These are phyloP conservation scores for Albatrellus ellisii DNA, from an alignment of 768 basidiomycete genomes.

Conservation along the genomic window DNA sequence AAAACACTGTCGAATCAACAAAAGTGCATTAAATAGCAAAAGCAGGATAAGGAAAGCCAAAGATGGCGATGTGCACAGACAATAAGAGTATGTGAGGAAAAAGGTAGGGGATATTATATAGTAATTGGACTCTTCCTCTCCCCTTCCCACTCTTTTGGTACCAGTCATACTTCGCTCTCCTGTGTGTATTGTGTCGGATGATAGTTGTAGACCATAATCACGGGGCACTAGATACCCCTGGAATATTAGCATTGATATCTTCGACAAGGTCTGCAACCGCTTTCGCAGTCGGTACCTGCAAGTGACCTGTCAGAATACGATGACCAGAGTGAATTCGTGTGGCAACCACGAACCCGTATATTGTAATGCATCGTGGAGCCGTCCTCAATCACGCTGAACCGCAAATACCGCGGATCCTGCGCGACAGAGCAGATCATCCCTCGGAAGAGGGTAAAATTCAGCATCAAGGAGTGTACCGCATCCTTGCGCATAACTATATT, in stretches of 20 bases:
- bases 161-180: no score
- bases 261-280: conserved; percentile 10
- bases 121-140: no score
- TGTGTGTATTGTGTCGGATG: no score
- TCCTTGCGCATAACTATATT: conserved; percentile 73
- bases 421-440: conserved; percentile 66
- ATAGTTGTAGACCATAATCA: no score
- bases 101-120: no score
- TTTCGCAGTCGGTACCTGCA: conserved; percentile 10
- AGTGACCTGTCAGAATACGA: not conserved
- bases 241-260: conserved; percentile 9
- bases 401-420: conserved; percentile 68
- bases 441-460: conserved; percentile 65
- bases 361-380: conserved; percentile 58
- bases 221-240: no score
- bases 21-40: no score
- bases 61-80: no score
- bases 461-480: conserved; percentile 59
- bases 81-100: no score
- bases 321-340: not conserved
- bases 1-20: no score
- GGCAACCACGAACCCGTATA: conserved; percentile 41
- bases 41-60: no score
- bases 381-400: conserved; percentile 60
- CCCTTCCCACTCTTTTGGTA: no score